These are phyloP conservation scores for Penicillium coprophilum DNA, from an alignment of 495 filamentous ascomycete species.

Conservation along the genomic window DNA sequence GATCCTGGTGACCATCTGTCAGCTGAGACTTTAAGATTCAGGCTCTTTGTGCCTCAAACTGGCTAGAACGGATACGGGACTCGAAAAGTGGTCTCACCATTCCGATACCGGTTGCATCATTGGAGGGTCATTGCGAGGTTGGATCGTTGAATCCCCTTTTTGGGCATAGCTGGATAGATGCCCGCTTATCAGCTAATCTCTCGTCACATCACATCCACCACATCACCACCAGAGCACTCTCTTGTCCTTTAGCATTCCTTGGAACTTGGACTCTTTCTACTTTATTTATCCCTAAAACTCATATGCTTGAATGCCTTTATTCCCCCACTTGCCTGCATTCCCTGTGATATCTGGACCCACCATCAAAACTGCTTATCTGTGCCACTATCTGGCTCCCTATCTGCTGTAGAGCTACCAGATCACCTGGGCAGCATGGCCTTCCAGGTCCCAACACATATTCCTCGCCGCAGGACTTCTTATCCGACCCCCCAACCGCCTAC, in stretches of 20 bases:
- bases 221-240: neutral
- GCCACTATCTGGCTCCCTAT: neutral
- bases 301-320: neutral
- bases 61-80: neutral
- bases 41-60: neutral
- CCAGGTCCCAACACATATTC: constrained; percentile 68
- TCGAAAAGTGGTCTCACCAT: constrained; percentile 11
- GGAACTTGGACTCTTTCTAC: neutral
- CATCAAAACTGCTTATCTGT: constrained; percentile 9
- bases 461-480: constrained; percentile 58
- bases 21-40: constrained; percentile 1
- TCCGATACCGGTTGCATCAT: constrained; percentile 13
- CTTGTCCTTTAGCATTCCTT: constrained; percentile 6
- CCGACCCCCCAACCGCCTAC: constrained; percentile 46
- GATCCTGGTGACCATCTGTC: constrained; percentile 11
- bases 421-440: constrained; percentile 86
- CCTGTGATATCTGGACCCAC: constrained; percentile 28
- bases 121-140: neutral
- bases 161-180: neutral
- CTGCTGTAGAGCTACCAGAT: constrained; percentile 7
- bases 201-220: constrained; percentile 3
- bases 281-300: neutral
- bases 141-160: neutral
- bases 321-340: neutral
- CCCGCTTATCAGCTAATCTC: constrained; percentile 15